Conservation (phyloP, 2,329 filamentous ascomycete species). For the Curvularia sp. region DNA sequence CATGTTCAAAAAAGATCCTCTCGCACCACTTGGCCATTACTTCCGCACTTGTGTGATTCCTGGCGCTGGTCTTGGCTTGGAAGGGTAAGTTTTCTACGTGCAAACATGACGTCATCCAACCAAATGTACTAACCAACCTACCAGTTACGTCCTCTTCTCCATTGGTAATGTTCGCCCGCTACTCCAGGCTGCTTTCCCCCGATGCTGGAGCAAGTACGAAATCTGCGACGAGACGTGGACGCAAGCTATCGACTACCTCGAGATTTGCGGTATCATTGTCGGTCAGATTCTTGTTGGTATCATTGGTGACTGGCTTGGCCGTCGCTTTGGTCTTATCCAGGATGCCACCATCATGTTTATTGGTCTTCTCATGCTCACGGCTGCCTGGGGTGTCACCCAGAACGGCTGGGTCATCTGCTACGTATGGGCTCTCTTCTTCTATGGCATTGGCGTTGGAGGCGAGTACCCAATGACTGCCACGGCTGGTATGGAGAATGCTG, state of each 20-base stretch:
- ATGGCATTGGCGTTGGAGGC: conserved; percentile 76
- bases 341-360: conserved; percentile 94
- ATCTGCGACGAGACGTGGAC: conserved; percentile 83
- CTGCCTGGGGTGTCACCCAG: conserved; percentile 84
- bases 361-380: conserved; percentile 89
- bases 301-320: conserved; percentile 81
- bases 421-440: conserved; percentile 92
- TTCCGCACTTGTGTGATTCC: conserved; percentile 90
- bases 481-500: conserved; percentile 89
- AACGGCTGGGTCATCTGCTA: conserved; percentile 99
- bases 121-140: conserved; percentile 6
- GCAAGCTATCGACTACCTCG: conserved; percentile 84
- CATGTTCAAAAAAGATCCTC: conserved; percentile 87
- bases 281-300: conserved; percentile 86
- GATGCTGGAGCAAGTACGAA: conserved; percentile 73
- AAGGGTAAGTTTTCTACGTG: conserved; percentile 61
- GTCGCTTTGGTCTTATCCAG: conserved; percentile 94
- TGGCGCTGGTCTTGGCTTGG: conserved; percentile 87
- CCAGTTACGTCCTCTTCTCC: conserved; percentile 90
- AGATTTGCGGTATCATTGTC: conserved; percentile 93
- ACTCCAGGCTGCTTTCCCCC: conserved; percentile 75
- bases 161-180: conserved; percentile 91
- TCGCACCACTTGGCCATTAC: conserved; percentile 85
- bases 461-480: conserved; percentile 98
- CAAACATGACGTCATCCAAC: neutral